These are phyloP conservation scores for Porogramme epimiltina DNA, from an alignment of 1,284 basidiomycete species.

Conservation along the genomic window DNA sequence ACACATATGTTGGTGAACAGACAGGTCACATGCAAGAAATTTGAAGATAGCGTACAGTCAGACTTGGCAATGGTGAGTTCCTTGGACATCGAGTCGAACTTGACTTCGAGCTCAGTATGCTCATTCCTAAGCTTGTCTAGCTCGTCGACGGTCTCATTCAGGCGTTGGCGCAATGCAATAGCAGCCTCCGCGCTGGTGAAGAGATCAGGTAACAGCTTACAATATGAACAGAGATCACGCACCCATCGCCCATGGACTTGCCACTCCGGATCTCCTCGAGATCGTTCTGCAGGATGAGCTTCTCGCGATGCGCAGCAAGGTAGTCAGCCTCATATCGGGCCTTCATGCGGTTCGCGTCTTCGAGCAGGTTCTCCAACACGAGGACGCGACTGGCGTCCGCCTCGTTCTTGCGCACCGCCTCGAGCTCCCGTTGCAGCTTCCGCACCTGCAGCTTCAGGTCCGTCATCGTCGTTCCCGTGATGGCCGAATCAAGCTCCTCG, in stretches of 20 bases:
- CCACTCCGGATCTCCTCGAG: slow-evolving; percentile 90
- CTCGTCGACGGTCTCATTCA: slow-evolving; percentile 88
- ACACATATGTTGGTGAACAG: not conserved
- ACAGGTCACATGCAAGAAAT: not conserved
- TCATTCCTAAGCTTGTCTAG: slow-evolving; percentile 73
- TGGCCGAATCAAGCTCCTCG: slow-evolving; percentile 84
- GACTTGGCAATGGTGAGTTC: slow-evolving; percentile 86
- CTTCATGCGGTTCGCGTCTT: slow-evolving; percentile 91
- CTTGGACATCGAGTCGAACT: slow-evolving; percentile 63
- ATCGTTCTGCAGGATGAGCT: slow-evolving; percentile 78
- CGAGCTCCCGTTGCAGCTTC: slow-evolving; percentile 82
- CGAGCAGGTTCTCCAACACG: slow-evolving; percentile 88
- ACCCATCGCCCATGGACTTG: slow-evolving; percentile 84
- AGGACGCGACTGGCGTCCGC: slow-evolving; percentile 74
- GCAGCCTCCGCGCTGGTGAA: slow-evolving; percentile 75
- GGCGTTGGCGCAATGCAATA: slow-evolving; percentile 82
- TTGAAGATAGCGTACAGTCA: slow-evolving; percentile 78
- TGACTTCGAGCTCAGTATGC: slow-evolving; percentile 73
- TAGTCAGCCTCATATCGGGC: slow-evolving; percentile 89
- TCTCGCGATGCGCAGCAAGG: slow-evolving; percentile 81
- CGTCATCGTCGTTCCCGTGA: slow-evolving; percentile 86
- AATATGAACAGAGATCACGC: not conserved
- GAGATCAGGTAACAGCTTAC: not conserved
- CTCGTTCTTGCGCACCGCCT: slow-evolving; percentile 72
- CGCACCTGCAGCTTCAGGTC: slow-evolving; percentile 87